Conservation (phyloP, 2,329 filamentous ascomycete genomes). For the Septoria linicola region DNA sequence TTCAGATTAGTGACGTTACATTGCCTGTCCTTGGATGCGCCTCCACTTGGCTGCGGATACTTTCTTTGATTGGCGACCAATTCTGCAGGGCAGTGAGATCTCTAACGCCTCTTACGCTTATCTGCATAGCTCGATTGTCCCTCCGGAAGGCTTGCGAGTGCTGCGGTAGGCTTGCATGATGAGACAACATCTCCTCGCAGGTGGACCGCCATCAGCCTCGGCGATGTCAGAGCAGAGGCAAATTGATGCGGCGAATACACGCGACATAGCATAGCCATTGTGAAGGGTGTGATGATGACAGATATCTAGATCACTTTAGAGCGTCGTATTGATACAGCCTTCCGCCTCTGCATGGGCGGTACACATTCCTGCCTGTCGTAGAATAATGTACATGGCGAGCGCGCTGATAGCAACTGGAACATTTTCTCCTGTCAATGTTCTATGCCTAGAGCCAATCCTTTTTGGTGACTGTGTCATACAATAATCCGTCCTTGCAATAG, state of each 20-base stretch:
- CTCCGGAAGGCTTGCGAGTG: constrained; percentile 1
- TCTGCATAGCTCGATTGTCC: constrained; percentile 1
- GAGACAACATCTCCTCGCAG: constrained; percentile 7
- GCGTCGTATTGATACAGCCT: constrained; percentile 5
- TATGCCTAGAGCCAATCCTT: constrained; percentile 12
- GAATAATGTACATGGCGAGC: constrained; percentile 22
- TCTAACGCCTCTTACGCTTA: constrained; percentile 15
- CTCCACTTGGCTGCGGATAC: background rate
- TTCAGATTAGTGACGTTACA: constrained; percentile 14
- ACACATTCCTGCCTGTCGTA: background rate
- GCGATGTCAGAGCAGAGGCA: too few species aligned
- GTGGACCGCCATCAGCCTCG: background rate
- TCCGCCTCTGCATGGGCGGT: background rate
- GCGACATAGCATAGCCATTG: too few species aligned
- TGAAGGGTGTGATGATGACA: background rate
- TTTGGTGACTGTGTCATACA: background rate
- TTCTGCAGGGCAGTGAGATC: constrained; percentile 12
- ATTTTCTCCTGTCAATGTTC: background rate
- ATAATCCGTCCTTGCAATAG: background rate
- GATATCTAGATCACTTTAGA: background rate
- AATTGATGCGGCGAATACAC: too few species aligned
- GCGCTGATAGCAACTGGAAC: constrained; percentile 24
- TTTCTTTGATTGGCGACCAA: background rate
- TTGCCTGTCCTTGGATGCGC: background rate
- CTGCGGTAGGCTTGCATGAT: constrained; percentile 7